Evolutionary conservation across 306 rosid genomes (phyloP).

Genomic region (Rosa multiflora): DNA sequence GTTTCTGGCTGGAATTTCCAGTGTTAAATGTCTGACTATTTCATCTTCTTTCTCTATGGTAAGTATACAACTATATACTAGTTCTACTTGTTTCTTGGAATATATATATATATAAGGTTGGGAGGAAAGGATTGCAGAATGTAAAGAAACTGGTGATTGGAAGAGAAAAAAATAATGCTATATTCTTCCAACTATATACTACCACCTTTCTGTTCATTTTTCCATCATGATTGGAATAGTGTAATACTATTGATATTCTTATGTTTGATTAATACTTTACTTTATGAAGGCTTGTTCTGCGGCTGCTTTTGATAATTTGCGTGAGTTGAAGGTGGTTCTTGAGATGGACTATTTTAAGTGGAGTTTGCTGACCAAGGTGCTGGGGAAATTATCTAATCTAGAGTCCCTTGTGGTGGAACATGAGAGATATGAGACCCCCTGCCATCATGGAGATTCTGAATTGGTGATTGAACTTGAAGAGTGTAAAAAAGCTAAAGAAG

Average conservation of each 20-base stretch:
- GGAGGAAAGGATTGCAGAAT: not conserved
- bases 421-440: not conserved
- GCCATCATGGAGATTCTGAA: not conserved
- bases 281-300: not conserved
- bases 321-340: not conserved
- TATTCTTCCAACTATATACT: too few species aligned
- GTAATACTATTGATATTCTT: not conserved
- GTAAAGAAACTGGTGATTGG: not conserved
- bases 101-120: not conserved
- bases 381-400: not conserved
- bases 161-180: not conserved
- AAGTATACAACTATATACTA: not conserved
- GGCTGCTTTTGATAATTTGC: constrained; percentile 4
- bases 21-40: not conserved
- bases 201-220: too few species aligned
- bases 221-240: too few species aligned
- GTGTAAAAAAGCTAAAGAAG: not conserved
- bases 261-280: not conserved
- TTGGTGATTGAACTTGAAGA: not conserved
- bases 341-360: not conserved
- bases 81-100: not conserved
- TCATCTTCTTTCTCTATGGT: not conserved
- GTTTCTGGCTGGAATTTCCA: constrained; percentile 2
- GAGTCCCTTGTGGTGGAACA: not conserved
- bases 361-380: not conserved